Evolutionary conservation across 2,329 filamentous ascomycete species (phyloP).

Genomic region (Cryphonectria nitschkei): DNA sequence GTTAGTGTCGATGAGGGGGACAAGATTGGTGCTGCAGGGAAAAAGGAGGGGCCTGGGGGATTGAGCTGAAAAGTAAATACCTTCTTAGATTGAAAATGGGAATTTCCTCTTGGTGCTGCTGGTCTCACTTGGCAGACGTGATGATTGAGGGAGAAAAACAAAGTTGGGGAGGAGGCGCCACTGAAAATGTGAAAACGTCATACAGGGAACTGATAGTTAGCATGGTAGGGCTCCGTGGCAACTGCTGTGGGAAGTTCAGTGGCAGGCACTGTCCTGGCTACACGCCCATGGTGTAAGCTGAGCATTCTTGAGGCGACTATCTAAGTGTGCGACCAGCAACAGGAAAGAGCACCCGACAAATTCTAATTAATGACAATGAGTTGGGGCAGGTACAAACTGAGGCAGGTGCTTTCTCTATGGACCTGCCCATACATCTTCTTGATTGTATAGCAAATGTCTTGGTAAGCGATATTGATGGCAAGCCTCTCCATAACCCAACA

Average conservation of each 20-base stretch:
- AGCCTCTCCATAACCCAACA: background rate
- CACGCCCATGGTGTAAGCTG: background rate
- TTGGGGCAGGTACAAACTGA: background rate
- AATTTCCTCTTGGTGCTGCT: background rate
- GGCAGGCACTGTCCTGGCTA: background rate
- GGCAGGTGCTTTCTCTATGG: background rate
- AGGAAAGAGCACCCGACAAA: background rate
- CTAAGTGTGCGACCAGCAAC: background rate
- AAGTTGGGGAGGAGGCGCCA: background rate
- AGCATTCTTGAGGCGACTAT: background rate
- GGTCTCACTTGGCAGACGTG: background rate
- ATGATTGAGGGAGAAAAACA: background rate
- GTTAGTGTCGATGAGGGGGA: background rate
- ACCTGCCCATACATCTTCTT: background rate
- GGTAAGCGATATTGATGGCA: background rate
- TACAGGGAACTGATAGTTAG: background rate
- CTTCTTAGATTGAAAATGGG: background rate
- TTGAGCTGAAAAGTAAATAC: too few species aligned
- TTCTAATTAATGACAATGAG: background rate
- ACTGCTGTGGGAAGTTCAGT: background rate
- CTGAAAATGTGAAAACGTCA: background rate
- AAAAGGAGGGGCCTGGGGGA: background rate
- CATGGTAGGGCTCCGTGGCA: background rate
- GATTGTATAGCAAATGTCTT: background rate
- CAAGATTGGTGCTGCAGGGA: background rate